Conservation (phyloP, 228 moss, liverwort and hornwort genomes). For the Sphagnum magellanicum region DNA sequence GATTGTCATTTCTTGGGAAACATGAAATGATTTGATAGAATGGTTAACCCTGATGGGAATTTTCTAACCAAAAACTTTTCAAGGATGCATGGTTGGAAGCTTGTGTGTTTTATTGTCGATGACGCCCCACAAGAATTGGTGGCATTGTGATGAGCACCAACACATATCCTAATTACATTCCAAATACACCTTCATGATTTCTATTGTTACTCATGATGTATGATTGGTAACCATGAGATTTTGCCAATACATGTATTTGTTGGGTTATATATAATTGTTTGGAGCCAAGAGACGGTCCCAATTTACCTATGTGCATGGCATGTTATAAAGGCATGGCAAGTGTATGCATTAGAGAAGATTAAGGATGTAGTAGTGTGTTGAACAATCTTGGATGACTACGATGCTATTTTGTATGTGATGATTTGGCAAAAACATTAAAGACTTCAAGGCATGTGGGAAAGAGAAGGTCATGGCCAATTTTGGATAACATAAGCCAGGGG, state of each 20-base stretch:
- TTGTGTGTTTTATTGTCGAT: neutral
- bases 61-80: accelerated
- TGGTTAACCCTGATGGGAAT: neutral
- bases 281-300: no score
- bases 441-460: no score
- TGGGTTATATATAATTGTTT: no score
- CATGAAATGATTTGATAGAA: neutral
- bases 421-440: no score
- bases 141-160: neutral
- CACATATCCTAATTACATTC: neutral
- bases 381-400: no score
- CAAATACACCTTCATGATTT: neutral
- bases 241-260: no score
- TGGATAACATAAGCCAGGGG: neutral
- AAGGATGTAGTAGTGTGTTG: no score
- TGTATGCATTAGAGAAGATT: no score
- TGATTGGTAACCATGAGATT: neutral
- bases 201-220: neutral
- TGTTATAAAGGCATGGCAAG: no score
- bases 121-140: neutral
- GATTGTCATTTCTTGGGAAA: neutral
- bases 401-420: no score
- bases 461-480: no score
- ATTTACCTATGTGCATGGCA: neutral
- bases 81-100: neutral